Conservation (phyloP, 2,329 filamentous ascomycete species). For the Moelleriella libera region DNA sequence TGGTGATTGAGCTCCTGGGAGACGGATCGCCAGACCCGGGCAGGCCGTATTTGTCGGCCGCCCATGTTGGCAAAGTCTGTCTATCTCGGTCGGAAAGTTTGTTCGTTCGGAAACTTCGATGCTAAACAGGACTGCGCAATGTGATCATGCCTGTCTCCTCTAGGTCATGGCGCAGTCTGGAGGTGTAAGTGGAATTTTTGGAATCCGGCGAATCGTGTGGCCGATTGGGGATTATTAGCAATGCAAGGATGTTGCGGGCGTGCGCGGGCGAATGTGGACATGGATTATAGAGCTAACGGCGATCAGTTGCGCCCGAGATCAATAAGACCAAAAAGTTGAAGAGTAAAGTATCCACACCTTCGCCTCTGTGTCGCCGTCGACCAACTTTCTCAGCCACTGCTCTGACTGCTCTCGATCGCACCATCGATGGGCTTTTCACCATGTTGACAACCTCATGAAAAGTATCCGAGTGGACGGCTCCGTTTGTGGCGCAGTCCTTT, state of each 20-base stretch:
- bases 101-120: background rate
- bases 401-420: background rate
- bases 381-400: background rate
- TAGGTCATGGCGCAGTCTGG: too few relatives aligned
- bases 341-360: too few relatives aligned
- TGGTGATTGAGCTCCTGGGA: slow-evolving; percentile 27
- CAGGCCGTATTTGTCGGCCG: slow-evolving; percentile 29
- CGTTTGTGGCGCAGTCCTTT: slow-evolving; percentile 40
- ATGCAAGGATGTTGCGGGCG: background rate
- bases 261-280: too few relatives aligned
- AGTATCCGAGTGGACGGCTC: slow-evolving; percentile 44
- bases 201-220: slow-evolving; percentile 10
- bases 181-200: slow-evolving; percentile 6
- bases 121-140: background rate
- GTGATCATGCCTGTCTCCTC: too few relatives aligned
- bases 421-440: slow-evolving; percentile 11
- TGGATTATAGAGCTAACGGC: too few relatives aligned
- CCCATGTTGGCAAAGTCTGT: slow-evolving; percentile 16
- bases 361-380: too few relatives aligned
- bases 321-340: too few relatives aligned
- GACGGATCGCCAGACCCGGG: slow-evolving; percentile 32
- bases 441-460: slow-evolving; percentile 47
- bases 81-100: background rate
- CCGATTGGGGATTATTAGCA: slow-evolving; percentile 1
- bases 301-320: too few relatives aligned